Evolutionary conservation across 2,329 filamentous ascomycete species (phyloP).

Genomic region (Venturia carpophila): DNA sequence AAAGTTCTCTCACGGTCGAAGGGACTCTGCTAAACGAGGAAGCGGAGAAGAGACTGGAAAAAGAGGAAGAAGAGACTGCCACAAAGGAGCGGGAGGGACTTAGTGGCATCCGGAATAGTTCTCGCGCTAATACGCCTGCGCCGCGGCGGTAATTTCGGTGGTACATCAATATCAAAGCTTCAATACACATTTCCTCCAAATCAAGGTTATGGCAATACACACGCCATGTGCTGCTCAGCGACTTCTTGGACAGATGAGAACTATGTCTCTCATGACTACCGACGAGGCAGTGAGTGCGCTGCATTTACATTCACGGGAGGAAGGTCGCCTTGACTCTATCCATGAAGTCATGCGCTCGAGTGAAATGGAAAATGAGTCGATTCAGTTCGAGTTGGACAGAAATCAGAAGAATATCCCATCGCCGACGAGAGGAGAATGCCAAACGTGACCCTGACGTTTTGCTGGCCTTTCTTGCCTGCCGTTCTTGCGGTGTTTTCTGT

Average conservation of each 20-base stretch:
- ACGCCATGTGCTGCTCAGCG: not conserved
- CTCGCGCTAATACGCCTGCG: slow-evolving; percentile 3
- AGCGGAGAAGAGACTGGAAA: slow-evolving; percentile 55
- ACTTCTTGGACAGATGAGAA: not conserved
- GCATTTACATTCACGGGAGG: not conserved
- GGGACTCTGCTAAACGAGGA: slow-evolving; percentile 72
- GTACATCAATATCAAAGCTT: not conserved
- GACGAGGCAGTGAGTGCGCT: not conserved
- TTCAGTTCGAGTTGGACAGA: no score
- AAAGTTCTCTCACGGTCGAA: slow-evolving; percentile 19
- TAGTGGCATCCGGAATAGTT: not conserved
- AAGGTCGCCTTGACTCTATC: not conserved
- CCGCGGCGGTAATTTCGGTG: not conserved
- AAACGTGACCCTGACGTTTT: no score
- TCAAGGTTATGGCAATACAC: not conserved
- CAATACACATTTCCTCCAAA: not conserved
- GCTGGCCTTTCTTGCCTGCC: no score
- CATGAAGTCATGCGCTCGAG: no score
- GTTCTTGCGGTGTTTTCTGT: no score
- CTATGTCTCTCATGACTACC: not conserved
- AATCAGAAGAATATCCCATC: no score
- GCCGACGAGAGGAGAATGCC: no score
- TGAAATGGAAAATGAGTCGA: no score
- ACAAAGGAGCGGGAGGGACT: slow-evolving; percentile 3
- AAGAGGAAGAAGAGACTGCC: slow-evolving; percentile 37